phyloP scores from a whole-genome alignment of 257 asterid species.

The Primulina tabacum region DNA sequence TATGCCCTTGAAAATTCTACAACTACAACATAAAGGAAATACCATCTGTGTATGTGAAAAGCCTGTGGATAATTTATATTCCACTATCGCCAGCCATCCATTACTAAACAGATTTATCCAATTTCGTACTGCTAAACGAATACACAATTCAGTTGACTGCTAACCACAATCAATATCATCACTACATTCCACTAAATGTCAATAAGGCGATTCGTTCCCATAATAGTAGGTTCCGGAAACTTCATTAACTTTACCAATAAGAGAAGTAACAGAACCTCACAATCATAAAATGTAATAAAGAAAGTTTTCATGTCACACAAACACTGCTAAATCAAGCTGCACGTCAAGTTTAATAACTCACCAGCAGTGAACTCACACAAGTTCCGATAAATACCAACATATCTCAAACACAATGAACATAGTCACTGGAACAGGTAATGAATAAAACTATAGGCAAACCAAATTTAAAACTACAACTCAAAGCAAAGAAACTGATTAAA shows the following conservation, averaged over 20 bases:
- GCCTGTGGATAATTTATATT: conserved; percentile 21
- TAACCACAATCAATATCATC: conserved; percentile 27
- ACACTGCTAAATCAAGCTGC: conserved; percentile 25
- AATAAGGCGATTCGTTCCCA: background rate
- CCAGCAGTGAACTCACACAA: conserved; percentile 34
- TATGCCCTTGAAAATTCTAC: too few species aligned
- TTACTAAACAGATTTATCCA: conserved; percentile 42
- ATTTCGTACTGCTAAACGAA: conserved; percentile 36
- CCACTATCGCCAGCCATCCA: conserved; percentile 42
- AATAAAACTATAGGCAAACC: conserved; percentile 45
- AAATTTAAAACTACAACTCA: conserved; percentile 47
- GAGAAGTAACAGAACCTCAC: background rate
- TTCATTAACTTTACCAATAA: conserved; percentile 1
- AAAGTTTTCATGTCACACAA: conserved; percentile 17
- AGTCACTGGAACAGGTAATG: conserved; percentile 43
- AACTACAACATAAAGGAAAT: too few species aligned
- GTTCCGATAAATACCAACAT: conserved; percentile 32
- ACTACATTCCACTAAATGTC: conserved; percentile 8
- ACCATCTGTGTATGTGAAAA: too few species aligned
- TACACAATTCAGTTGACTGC: background rate
- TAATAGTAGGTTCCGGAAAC: conserved; percentile 4
- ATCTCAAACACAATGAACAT: conserved; percentile 41
- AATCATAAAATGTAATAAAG: conserved; percentile 19
- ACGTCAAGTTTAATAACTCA: conserved; percentile 29
- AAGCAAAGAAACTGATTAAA: conserved; percentile 30